Evolutionary conservation across 164 flowering plant genomes (phyloP).

Genomic region (Liriodendron chinense): DNA sequence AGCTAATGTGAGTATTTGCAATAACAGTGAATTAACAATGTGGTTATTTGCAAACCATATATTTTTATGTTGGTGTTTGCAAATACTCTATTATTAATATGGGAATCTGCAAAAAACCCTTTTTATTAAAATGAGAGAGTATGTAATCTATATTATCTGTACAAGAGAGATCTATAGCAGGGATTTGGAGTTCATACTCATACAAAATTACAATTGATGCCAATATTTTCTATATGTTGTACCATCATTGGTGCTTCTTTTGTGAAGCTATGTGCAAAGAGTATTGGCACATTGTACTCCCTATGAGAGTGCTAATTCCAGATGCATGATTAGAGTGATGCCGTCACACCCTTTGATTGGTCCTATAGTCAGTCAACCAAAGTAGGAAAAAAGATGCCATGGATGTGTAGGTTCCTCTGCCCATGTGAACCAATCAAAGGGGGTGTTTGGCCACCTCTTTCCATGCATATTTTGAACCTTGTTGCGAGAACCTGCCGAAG

Average conservation of each 20-base stretch:
- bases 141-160: no score
- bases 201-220: no score
- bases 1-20: no score
- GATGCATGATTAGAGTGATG: not conserved
- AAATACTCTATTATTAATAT: no score
- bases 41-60: no score
- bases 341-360: not conserved
- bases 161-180: no score
- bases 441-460: not conserved
- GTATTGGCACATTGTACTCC: not conserved
- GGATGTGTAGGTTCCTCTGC: not conserved
- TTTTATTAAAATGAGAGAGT: no score
- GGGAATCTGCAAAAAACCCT: no score
- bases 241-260: not conserved
- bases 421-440: not conserved
- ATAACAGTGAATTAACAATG: no score
- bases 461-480: not conserved
- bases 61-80: no score
- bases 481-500: not conserved
- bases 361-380: not conserved
- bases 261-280: not conserved
- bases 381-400: not conserved
- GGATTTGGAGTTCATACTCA: no score
- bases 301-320: not conserved
- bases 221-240: not conserved